phyloP scores from a whole-genome alignment of 2,329 filamentous ascomycete species.

The Uncinocarpus reesii region DNA sequence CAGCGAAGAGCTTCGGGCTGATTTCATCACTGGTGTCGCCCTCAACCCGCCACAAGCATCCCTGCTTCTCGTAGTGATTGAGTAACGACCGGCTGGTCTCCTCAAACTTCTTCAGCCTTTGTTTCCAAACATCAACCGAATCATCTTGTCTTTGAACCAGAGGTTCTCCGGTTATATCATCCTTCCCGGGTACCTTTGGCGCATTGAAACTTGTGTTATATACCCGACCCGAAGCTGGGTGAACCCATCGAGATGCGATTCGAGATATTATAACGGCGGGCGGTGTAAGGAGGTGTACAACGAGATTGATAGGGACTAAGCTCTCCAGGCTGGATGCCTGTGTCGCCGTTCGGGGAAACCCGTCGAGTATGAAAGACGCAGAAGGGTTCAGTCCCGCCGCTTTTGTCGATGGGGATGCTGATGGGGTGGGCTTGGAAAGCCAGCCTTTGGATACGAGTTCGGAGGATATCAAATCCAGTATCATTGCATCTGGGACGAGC shows the following conservation, averaged over 20 bases:
- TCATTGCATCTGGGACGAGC: constrained; percentile 84
- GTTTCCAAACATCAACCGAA: constrained; percentile 72
- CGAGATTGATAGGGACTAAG: constrained; percentile 88
- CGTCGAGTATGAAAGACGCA: constrained; percentile 89
- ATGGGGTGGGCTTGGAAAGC: constrained; percentile 48
- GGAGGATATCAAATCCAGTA: constrained; percentile 82
- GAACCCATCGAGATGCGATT: constrained; percentile 86
- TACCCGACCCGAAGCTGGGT: constrained; percentile 78
- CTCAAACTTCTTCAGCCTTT: constrained; percentile 70
- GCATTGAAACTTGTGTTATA: constrained; percentile 94
- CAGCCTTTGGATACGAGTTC: constrained; percentile 79
- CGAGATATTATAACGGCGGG: constrained; percentile 76
- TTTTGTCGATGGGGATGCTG: constrained; percentile 37
- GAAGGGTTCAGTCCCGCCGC: constrained; percentile 51
- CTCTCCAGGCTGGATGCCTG: constrained; percentile 70
- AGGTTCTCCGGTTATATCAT: constrained; percentile 83
- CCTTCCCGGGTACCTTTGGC: constrained; percentile 66
- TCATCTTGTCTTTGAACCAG: constrained; percentile 79
- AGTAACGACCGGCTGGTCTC: constrained; percentile 77
- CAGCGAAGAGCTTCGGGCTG: constrained; percentile 71
- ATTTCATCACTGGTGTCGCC: constrained; percentile 93
- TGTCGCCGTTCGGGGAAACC: constrained; percentile 76
- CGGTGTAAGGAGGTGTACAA: constrained; percentile 76
- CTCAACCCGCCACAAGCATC: constrained; percentile 74
- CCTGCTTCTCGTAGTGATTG: constrained; percentile 76